These are phyloP conservation scores for Chalciporus piperatoides DNA, from an alignment of 1,284 basidiomycete species.

Conservation along the genomic window DNA sequence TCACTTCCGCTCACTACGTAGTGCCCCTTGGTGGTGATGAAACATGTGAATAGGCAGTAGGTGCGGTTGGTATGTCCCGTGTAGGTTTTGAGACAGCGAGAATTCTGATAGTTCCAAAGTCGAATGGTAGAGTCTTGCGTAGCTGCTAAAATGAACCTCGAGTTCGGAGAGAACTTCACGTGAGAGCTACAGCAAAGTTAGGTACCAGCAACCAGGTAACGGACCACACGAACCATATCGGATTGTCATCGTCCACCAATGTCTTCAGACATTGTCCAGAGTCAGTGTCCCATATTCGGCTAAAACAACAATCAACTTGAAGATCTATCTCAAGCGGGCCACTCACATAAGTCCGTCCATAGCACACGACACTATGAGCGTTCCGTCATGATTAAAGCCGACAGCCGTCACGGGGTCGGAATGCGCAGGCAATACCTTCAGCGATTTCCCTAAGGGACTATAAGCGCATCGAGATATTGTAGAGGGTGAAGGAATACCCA, in stretches of 20 bases:
- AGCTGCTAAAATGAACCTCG: conserved; percentile 81
- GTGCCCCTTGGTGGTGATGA: conserved; percentile 50
- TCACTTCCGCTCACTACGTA: conserved; percentile 89
- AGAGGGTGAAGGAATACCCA: conserved; percentile 27
- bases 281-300: conserved; percentile 95
- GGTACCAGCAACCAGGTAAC: conserved; percentile 1
- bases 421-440: conserved; percentile 89
- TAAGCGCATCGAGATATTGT: neutral
- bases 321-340: neutral
- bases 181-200: conserved; percentile 55
- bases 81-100: conserved; percentile 91
- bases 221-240: conserved; percentile 65
- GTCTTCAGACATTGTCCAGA: conserved; percentile 98
- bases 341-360: conserved; percentile 96
- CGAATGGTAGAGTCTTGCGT: conserved; percentile 92
- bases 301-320: conserved; percentile 32
- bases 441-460: conserved; percentile 55
- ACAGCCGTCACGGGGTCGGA: conserved; percentile 95
- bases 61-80: conserved; percentile 79
- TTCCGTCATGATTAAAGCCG: conserved; percentile 91
- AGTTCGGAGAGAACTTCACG: conserved; percentile 89
- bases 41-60: conserved; percentile 67
- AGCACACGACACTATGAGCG: conserved; percentile 87
- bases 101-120: conserved; percentile 92
- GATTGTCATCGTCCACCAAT: conserved; percentile 92